Base-by-base conservation (phyloP, 2,329 filamentous ascomycete species). In the Cercospora zeina region DNA sequence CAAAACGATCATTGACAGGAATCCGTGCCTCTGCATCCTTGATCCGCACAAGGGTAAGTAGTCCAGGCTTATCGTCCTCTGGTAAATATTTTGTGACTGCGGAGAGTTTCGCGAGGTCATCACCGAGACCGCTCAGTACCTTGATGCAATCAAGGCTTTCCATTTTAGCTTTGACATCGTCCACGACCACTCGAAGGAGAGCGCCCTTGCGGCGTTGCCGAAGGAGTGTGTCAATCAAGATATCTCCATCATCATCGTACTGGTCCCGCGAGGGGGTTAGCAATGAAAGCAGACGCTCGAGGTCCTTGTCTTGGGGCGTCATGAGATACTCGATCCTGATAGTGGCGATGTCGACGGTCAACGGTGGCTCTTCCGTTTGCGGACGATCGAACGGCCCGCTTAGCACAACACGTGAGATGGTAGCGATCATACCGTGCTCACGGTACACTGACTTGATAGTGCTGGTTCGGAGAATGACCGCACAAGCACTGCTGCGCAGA, bases 41-140 rank as follows among this genome's bases (percentile, higher is more conserved):
- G 58, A 97, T 75, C 31, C 86, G 80, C 0, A 83, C 81, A 37
- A 99, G 80, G 0, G 88, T 92, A 37, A 99, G 80, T 19, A 97
- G 80, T 0, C 95, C 95, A 1, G 95, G 95, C 1, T 93, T 85
- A 70, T 99, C 93, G 75, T 99, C 95, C 69, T 99, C 93, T 0
- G 95, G 93, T 2, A 99, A 82, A 73, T 97, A 97, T 73, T 97
- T 97, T 6, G 93, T 85, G 27, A 99, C 91, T 0, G 87, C 93
- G 0, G 92, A 90, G 4, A 99, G 80, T 67, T 89, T 91, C 5
- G 88, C 83, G 54, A 97, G 75, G 70, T 99, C 95, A 66, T 67
- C 87, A 0, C 85, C 88, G 8, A 99, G 82, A 10, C 83, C 82
- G 7, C 88, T 85, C 13, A 99, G 80, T 45, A 85, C 84, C 9